Conservation (phyloP, 2,329 filamentous ascomycete species). For the Microascus cirrosus region DNA sequence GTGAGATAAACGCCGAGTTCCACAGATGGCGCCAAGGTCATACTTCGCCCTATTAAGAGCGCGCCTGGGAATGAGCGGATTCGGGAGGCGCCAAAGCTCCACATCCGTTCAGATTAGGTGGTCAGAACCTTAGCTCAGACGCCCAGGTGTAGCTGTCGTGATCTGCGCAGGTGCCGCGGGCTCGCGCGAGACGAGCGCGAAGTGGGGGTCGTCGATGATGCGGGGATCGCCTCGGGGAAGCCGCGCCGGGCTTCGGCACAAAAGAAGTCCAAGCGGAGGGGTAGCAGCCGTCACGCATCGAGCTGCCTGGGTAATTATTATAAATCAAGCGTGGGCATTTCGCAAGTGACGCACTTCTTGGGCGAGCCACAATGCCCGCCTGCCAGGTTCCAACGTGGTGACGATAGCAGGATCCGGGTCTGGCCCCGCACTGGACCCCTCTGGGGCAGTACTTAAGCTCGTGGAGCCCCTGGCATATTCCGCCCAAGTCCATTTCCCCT, state of each 20-base stretch:
- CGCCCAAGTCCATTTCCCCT: background rate
- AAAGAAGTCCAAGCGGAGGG: background rate
- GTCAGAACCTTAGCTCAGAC: background rate
- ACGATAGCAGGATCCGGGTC: background rate
- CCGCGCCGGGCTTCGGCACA: background rate
- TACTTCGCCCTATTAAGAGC: too few species aligned
- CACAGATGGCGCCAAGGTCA: too few species aligned
- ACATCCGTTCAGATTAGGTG: background rate
- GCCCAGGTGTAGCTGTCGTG: background rate
- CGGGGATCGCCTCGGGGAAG: background rate
- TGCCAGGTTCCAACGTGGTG: background rate
- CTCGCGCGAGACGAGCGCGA: background rate
- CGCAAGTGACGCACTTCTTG: background rate
- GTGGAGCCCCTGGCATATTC: background rate
- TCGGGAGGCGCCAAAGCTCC: too few species aligned
- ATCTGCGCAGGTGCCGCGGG: background rate
- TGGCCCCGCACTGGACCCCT: background rate
- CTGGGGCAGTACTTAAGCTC: background rate
- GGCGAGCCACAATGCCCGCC: background rate
- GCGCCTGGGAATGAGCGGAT: too few species aligned
- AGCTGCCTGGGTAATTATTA: background rate
- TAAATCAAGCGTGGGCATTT: background rate
- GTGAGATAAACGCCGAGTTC: too few species aligned
- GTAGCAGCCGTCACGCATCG: too few species aligned
- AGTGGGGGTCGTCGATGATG: background rate